These are phyloP conservation scores for Thermomucor indicae-seudaticae DNA, from an alignment of 371 early-diverging fungal species.

Conservation along the genomic window DNA sequence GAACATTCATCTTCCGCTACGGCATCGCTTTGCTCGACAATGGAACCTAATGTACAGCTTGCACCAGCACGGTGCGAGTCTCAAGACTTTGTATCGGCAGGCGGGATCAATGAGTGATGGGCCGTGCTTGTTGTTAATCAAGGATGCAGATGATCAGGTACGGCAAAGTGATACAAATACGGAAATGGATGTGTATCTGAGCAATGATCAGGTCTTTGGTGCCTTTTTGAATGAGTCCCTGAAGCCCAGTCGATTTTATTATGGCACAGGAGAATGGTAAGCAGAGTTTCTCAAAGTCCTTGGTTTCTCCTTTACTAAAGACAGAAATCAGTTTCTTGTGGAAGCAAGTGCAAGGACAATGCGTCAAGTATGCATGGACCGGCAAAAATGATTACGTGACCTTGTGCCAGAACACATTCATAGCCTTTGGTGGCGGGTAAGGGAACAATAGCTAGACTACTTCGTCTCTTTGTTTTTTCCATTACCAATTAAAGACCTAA, in stretches of 20 bases:
- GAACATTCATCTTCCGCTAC: no score
- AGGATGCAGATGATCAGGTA: no score
- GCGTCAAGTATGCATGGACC: conserved; percentile 67
- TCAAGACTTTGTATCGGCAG: no score
- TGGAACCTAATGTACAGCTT: no score
- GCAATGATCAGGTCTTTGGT: conserved; percentile 94
- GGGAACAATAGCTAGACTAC: no score
- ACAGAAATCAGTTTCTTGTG: conserved; percentile 26
- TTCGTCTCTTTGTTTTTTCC: background rate
- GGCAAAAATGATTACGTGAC: conserved; percentile 90
- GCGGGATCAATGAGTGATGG: no score
- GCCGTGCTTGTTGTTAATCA: no score
- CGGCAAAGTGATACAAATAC: no score
- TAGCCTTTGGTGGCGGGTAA: conserved; percentile 92
- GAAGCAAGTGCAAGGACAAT: conserved; percentile 15
- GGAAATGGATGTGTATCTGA: no score
- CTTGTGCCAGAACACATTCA: conserved; percentile 72
- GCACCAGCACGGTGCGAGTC: no score
- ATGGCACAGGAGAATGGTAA: conserved; percentile 92
- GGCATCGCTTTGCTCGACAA: no score
- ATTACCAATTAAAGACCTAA: background rate
- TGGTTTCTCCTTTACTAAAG: background rate
- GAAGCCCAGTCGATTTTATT: conserved; percentile 64
- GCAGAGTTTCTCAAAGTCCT: background rate
- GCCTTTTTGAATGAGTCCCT: conserved; percentile 80